A percentile compares a stretch with the other conserved stretches of the same genome.
These are phyloP conservation scores for Rossbeevera mucosa DNA, from an alignment of 768 basidiomycete species.

Conservation along the genomic window DNA sequence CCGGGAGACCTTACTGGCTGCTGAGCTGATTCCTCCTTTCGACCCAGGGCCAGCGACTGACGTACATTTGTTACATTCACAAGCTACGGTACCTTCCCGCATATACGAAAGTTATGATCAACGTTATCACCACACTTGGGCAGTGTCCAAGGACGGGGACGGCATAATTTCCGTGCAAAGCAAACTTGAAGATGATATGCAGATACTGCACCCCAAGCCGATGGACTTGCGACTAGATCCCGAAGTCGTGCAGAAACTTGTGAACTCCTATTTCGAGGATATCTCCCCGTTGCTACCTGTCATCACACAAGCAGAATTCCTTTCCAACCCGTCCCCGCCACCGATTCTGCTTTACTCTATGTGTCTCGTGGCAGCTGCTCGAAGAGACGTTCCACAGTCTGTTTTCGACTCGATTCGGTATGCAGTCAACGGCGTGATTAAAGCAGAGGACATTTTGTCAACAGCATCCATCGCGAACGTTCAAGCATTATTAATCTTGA, in stretches of 20 bases:
- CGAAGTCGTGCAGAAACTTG: constrained; percentile 71
- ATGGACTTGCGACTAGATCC: constrained; percentile 72
- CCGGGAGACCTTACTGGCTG: constrained; percentile 6
- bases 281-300: constrained; percentile 86
- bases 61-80: constrained; percentile 85
- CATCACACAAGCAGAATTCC: constrained; percentile 83
- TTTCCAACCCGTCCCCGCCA: constrained; percentile 66
- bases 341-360: constrained; percentile 89
- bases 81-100: constrained; percentile 77
- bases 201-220: constrained; percentile 53
- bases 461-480: constrained; percentile 83
- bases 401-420: constrained; percentile 90
- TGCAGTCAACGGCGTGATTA: constrained; percentile 81
- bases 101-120: constrained; percentile 85
- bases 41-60: constrained; percentile 79
- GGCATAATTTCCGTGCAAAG: constrained; percentile 82
- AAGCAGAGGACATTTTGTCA: constrained; percentile 86
- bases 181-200: constrained; percentile 53
- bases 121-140: constrained; percentile 84
- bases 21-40: constrained; percentile 30
- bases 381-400: constrained; percentile 74
- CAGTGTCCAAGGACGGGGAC: constrained; percentile 78
- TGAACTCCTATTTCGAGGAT: constrained; percentile 91
- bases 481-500: constrained; percentile 79
- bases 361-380: constrained; percentile 86